Percentiles rank a stretch among this genome's conserved stretches.
Conservation (phyloP, 305 asterid genomes). For the Andrographis paniculata region DNA sequence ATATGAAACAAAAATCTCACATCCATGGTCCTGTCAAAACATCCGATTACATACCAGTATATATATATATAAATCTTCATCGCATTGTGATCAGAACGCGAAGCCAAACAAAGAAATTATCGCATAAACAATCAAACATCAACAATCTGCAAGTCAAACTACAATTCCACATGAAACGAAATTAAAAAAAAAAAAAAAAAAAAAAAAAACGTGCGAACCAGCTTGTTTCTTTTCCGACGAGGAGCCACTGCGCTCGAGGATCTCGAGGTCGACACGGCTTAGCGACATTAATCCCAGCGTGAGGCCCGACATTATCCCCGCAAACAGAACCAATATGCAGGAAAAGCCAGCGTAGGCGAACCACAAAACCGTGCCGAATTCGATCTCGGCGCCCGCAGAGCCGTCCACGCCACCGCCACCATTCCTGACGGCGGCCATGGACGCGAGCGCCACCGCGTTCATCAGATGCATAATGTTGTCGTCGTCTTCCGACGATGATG, state of each 20-base stretch:
- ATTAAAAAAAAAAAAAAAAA: slow-evolving; percentile 27
- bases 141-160: too few relatives aligned
- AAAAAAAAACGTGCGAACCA: slow-evolving; percentile 15
- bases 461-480: slow-evolving; percentile 37
- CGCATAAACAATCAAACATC: slow-evolving; percentile 22
- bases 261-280: slow-evolving; percentile 88
- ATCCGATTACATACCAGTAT: too few relatives aligned
- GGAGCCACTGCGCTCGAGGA: slow-evolving; percentile 86
- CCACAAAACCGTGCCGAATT: slow-evolving; percentile 66
- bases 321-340: slow-evolving; percentile 61
- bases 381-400: slow-evolving; percentile 49
- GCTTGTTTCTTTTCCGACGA: slow-evolving; percentile 60
- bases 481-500: too few relatives aligned
- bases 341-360: slow-evolving; percentile 67
- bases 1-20: too few relatives aligned
- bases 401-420: slow-evolving; percentile 9
- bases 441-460: slow-evolving; percentile 44
- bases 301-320: slow-evolving; percentile 88
- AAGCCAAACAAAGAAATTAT: too few relatives aligned
- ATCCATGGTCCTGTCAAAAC: too few relatives aligned
- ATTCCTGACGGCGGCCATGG: slow-evolving; percentile 31
- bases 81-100: too few relatives aligned
- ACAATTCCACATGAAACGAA: slow-evolving; percentile 3
- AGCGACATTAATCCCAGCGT: slow-evolving; percentile 89
- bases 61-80: too few relatives aligned